Conservation (phyloP, 176 grass and related monocot genomes). For the Triticum monococcum region DNA sequence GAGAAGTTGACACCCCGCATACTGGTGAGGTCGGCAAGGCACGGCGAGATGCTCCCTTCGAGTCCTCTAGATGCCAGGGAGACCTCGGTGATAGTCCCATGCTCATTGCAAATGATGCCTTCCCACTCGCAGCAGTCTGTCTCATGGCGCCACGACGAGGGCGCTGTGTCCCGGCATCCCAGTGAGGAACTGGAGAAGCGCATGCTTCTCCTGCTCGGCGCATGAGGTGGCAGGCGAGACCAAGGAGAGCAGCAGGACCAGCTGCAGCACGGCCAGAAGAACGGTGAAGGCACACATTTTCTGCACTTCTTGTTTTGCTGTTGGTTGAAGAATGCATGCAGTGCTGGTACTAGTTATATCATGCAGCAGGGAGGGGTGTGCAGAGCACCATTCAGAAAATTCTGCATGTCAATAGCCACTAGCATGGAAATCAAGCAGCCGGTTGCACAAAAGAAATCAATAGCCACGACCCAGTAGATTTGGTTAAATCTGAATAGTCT, state of each 20-base stretch:
- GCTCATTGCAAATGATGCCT: not conserved
- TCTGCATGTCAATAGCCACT: too few relatives aligned
- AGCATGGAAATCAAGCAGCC: too few relatives aligned
- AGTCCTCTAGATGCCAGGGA: not conserved
- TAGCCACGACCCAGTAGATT: too few relatives aligned
- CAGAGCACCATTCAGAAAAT: too few relatives aligned
- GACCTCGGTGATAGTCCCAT: not conserved
- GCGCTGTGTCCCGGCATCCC: not conserved
- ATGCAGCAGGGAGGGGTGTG: too few relatives aligned
- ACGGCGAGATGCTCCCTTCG: not conserved
- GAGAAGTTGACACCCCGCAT: conserved; percentile 9
- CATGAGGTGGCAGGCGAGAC: not conserved
- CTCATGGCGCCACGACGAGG: not conserved
- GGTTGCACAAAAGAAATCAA: too few relatives aligned
- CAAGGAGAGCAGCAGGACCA: not conserved
- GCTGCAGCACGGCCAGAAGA: not conserved
- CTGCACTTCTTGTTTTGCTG: not conserved
- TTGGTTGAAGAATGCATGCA: not conserved
- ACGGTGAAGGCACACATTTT: not conserved
- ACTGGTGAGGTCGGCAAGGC: not conserved
- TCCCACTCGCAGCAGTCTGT: conserved; percentile 15
- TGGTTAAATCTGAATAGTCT: too few relatives aligned
- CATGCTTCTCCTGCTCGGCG: not conserved
- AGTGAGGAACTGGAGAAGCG: not conserved
- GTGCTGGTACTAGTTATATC: not conserved